Percentiles rank a stretch among this genome's conserved stretches.
These are phyloP conservation scores for Fomitopsis betulina DNA, from an alignment of 1,284 basidiomycete genomes.

Conservation along the genomic window DNA sequence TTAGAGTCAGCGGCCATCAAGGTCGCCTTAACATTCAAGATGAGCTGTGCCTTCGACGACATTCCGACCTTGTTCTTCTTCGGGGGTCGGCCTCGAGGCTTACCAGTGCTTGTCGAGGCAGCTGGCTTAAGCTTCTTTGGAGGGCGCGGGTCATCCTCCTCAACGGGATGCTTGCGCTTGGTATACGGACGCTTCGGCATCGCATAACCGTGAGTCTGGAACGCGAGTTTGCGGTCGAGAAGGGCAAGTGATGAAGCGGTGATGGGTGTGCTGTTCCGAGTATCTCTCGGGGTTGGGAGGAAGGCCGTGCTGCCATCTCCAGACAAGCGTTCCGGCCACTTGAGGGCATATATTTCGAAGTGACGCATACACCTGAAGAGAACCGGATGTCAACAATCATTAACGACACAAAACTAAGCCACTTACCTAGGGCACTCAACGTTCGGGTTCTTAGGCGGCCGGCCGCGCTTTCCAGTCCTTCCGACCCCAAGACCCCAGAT, in stretches of 20 bases:
- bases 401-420: constrained; percentile 8
- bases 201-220: constrained; percentile 30
- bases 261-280: constrained; percentile 37
- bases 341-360: constrained; percentile 62
- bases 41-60: constrained; percentile 32
- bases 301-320: constrained; percentile 39
- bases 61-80: constrained; percentile 31
- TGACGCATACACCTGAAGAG: constrained; percentile 65
- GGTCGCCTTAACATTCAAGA: constrained; percentile 16
- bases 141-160: constrained; percentile 32
- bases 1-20: constrained; percentile 7
- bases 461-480: constrained; percentile 33
- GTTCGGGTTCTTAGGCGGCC: constrained; percentile 49
- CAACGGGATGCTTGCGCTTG: constrained; percentile 26
- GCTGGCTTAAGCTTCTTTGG: constrained; percentile 35
- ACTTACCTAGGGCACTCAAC: constrained; percentile 71
- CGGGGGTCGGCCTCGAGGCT: constrained; percentile 19
- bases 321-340: constrained; percentile 64
- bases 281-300: constrained; percentile 46
- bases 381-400: background rate
- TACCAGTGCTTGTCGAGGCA: constrained; percentile 9
- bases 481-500: constrained; percentile 65
- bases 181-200: constrained; percentile 17
- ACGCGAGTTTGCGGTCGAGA: constrained; percentile 51
- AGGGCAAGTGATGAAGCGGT: constrained; percentile 44